Conservation (phyloP, 371 early-diverging fungal genomes). For the Actinomortierella ambigua region DNA sequence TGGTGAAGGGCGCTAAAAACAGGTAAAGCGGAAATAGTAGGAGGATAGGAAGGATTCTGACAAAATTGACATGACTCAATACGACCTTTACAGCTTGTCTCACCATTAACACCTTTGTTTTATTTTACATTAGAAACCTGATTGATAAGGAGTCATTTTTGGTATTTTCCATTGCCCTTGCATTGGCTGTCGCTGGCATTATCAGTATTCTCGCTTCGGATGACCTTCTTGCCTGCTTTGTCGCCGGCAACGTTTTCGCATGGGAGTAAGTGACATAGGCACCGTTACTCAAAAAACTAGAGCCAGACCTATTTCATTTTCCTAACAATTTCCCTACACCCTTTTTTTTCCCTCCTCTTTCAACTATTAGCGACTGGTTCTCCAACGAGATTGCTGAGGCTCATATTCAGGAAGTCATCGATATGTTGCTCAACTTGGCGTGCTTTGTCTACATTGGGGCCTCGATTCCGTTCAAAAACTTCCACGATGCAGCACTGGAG, state of each 20-base stretch:
- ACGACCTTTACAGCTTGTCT: background rate
- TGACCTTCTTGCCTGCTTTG: conserved; percentile 91
- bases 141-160: conserved; percentile 93
- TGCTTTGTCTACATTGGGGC: conserved; percentile 95
- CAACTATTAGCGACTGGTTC: conserved; percentile 74
- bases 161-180: conserved; percentile 83
- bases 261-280: conserved; percentile 66
- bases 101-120: conserved; percentile 1
- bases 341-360: too few species aligned
- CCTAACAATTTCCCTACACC: background rate
- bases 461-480: conserved; percentile 80
- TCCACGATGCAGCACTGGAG: conserved; percentile 57
- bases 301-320: background rate
- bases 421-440: conserved; percentile 85
- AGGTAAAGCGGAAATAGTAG: conserved; percentile 40
- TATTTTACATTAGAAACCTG: conserved; percentile 50
- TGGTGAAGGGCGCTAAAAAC: conserved; percentile 72
- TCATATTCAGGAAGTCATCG: conserved; percentile 91
- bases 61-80: conserved; percentile 6
- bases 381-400: conserved; percentile 84
- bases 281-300: conserved; percentile 1
- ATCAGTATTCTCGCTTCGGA: conserved; percentile 82
- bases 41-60: background rate
- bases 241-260: conserved; percentile 88
- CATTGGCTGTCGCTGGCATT: conserved; percentile 80